Evolutionary conservation across 1,139 yeast genomes (phyloP), one percentile per base, ranked within the genome.

Genomic region (Debaryomycetaceae sp.): DNA sequence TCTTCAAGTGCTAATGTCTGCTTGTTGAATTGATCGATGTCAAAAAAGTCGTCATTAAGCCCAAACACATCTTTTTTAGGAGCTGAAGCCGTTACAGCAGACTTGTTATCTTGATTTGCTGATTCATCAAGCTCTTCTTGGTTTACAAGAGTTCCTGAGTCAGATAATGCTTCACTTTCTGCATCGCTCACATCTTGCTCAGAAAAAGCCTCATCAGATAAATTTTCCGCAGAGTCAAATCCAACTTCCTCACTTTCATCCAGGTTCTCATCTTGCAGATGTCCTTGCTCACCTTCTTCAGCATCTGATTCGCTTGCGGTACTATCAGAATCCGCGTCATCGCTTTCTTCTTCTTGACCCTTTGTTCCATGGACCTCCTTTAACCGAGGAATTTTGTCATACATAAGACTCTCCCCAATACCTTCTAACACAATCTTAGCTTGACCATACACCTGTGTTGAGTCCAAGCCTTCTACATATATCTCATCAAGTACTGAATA

Each of bases 401-500:
- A 65, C 50, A 72, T 67, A 39, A 86, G 65, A 41, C 71, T 40
- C 35, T 53, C 54, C 5, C 57, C 56, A 8, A 56, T 59, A 15
- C 56, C 60, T 38, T 61, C 67, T 34, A 88, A 70, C 22, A 92
- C 83, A 68, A 92, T 76, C 61, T 85, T 87, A 3, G 88, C 83
- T 61, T 92, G 98, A 40, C 95, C 95, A 87, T 91, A 92, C 0
- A 92, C 91, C 59, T 92, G 98, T 33, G 85, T 79, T 13, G 96
- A 83, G 58, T 87, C 96, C 42, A 92, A 70, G 1, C 97, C 98
- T 40, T 88, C 95, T 18, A 86, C 74, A 51, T 83, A 81, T 19
- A 92, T 73, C 57, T 87, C 89, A 60, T 91, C 96, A 30, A 92
- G 70, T 5, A 84, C 84, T 1, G 94, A 81, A 57, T 79, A 79